A percentile compares a stretch with the other conserved stretches of the same genome.
Evolutionary conservation across 257 asterid species (phyloP).

Genomic region (Osmanthus fragrans): DNA sequence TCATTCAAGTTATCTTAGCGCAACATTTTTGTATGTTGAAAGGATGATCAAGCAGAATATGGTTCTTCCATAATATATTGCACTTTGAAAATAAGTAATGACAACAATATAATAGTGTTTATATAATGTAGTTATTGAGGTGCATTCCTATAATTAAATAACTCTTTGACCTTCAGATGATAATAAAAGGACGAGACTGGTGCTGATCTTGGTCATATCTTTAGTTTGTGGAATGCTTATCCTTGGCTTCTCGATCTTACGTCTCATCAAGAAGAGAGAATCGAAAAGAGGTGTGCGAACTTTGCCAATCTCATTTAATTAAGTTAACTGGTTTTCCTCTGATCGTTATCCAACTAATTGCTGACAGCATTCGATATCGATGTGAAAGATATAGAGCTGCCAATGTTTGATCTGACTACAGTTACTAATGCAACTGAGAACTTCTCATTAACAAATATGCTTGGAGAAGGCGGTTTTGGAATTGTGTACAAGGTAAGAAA

Average conservation of each 20-base stretch:
- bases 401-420: neutral
- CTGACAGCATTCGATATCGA: neutral
- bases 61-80: too few species aligned
- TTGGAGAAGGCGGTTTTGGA: neutral
- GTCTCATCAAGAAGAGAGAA: neutral
- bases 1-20: neutral
- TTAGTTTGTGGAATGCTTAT: too few species aligned
- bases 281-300: conserved; percentile 5
- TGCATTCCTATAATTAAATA: neutral
- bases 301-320: neutral
- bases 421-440: neutral
- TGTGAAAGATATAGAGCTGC: neutral
- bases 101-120: too few species aligned
- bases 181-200: neutral
- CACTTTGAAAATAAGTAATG: too few species aligned
- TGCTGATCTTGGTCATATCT: too few species aligned
- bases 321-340: neutral
- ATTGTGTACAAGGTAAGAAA: neutral
- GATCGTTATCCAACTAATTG: too few species aligned
- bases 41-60: neutral
- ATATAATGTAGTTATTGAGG: neutral
- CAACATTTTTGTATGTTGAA: too few species aligned
- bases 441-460: neutral
- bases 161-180: neutral
- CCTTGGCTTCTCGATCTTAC: neutral